phyloP scores from a whole-genome alignment of 75 land plant genomes.

The Chamaecyparis obtusa region DNA sequence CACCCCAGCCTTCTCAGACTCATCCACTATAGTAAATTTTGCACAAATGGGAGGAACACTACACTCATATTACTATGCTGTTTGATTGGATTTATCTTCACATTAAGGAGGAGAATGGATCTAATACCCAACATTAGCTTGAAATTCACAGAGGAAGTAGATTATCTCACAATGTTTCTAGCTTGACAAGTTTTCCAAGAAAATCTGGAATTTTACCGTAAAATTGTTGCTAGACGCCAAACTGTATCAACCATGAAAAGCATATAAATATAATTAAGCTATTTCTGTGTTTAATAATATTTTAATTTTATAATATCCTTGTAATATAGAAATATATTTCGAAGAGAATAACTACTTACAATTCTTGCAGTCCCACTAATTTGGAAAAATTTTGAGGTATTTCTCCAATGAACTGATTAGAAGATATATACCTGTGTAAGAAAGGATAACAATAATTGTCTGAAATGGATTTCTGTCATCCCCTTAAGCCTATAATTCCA shows the following conservation, averaged over 20 bases:
- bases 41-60: no score
- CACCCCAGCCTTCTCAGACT: no score
- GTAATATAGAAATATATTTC: background rate
- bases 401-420: conserved; percentile 16
- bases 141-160: background rate
- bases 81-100: background rate
- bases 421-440: conserved; percentile 13
- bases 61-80: no score
- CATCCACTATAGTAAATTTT: no score
- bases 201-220: conserved; percentile 29
- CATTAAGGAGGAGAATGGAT: background rate
- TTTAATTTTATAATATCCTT: background rate
- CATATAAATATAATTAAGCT: background rate
- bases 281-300: background rate
- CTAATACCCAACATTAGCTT: no score
- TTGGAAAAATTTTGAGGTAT: conserved; percentile 6
- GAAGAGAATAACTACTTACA: conserved; percentile 15
- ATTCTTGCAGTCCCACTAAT: conserved; percentile 12
- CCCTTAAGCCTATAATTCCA: background rate
- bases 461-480: background rate
- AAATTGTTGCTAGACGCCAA: conserved; percentile 26
- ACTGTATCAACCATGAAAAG: conserved; percentile 11
- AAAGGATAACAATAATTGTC: conserved; percentile 2
- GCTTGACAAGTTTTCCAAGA: conserved; percentile 22
- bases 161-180: conserved; percentile 27